Percentiles rank a stretch among this genome's conserved stretches.
Evolutionary conservation across 495 filamentous ascomycete genomes (phyloP).

Genomic region (Aspergillus mulundensis): DNA sequence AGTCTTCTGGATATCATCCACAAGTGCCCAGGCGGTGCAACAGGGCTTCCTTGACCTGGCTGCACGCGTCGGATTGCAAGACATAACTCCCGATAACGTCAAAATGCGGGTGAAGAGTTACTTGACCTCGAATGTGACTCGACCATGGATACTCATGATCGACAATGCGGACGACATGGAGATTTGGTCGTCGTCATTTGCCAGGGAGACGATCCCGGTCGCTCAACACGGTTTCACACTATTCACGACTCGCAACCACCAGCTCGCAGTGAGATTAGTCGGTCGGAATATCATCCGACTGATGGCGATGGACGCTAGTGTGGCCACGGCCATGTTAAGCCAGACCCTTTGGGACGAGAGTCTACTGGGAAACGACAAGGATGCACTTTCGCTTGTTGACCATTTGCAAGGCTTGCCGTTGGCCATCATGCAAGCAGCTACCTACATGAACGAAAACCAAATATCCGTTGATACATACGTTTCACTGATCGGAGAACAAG

Average conservation of each 20-base stretch:
- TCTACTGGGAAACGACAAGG: not conserved
- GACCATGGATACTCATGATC: no score
- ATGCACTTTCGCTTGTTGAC: conserved; percentile 14
- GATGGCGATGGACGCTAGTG: not conserved
- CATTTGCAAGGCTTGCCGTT: not conserved
- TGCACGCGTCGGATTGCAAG: no score
- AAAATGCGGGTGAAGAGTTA: no score
- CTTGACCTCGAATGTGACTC: no score
- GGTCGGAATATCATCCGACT: not conserved
- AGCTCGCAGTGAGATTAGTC: not conserved
- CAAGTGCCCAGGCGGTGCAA: no score
- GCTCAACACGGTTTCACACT: conserved; percentile 19
- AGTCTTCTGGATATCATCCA: no score
- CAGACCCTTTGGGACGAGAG: not conserved
- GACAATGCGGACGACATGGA: no score
- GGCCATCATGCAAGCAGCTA: not conserved
- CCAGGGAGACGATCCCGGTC: conserved; percentile 13
- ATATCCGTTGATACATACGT: conserved; percentile 37
- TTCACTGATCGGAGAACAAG: conserved; percentile 32
- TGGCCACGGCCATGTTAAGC: not conserved
- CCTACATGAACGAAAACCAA: not conserved
- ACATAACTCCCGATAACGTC: no score
- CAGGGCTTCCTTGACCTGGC: no score
- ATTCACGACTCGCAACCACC: not conserved
- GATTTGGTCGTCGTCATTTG: no score